Evolutionary conservation across 192 early-diverging fungal genomes (phyloP), one percentile per base, ranked within the genome.

Genomic region (Spizellomyces sp.): DNA sequence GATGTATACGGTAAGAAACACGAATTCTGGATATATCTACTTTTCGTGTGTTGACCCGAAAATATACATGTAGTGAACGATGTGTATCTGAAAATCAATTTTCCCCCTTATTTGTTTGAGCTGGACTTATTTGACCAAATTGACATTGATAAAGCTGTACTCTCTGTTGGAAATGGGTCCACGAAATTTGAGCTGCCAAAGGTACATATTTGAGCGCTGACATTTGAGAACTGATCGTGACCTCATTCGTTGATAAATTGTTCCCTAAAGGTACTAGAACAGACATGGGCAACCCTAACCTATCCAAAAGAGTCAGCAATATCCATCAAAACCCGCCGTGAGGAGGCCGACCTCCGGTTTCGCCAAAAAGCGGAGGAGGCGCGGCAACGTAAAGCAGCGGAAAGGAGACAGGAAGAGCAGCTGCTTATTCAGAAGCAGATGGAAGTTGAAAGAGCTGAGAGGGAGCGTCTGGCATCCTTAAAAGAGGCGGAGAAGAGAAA

Each of bases 21-120:
- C 54, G n/a, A 41, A 36, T 36, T 61, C 27, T 42, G 22, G 42
- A 5, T 5, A 61, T 42, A 36, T 36, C 27, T 36, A 36, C 3
- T 36, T 36, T 36, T 5, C n/a, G 36, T 6, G 17, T 5, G 5
- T n/a, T 22, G 27, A 60, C 15, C 0, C 59, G 12, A 9, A 61
- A 61, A 19, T 61, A 19, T 41, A 36, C 5, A 42, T 17, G 6
- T 60, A 84, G 82, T 77, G 8, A 82, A 80, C 58, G 82, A 82
- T 65, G 55, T 69, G 9, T 87, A 87, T 70, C 65, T 81, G 69
- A 87, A 84, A 77, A 62, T 81, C 45, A 82, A 87, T 70, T 84
- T 74, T 63, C 68, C 77, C 10, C 82, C 80, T 45, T 84, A 79
- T 59, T 79, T 87, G 46, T 87, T 84, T 62, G 85, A 87, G 73